Evolutionary conservation across 345 rosid species (phyloP), one percentile per base, ranked within the genome.

Genomic region (Moricandia moricandioides): DNA sequence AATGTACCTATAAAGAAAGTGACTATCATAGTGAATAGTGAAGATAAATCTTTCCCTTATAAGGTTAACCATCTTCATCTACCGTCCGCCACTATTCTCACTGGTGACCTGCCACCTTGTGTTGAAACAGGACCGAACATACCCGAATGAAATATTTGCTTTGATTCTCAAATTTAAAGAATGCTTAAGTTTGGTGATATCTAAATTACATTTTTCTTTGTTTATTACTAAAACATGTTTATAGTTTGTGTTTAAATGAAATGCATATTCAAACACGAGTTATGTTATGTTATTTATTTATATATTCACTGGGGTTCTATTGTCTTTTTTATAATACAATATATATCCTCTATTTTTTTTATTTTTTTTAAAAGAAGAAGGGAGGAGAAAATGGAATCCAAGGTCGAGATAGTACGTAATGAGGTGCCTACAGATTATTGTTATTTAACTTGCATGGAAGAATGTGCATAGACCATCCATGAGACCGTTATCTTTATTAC

Each of bases 381-480:
- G 57, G 43, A 56, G 31, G 16, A 57, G 16, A 59, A 59, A 78
- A 72, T 62, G 77, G 81, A 78, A 78, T 78, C 81, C 81, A 67
- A 78, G 52, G 78, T 18, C 63, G 60, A 70, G 66, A 29, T 78
- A 3, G 52, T 30, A 67, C 52, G 17, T 45, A 45, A 72, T 72
- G 69, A 72, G 64, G 75, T 77, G 75, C 59, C 49, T 60, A 40
- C 12, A 52, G 30, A 72, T 31, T 57, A 67, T 61, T 55, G 66
- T 57, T 55, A 14, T 76, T 45, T 61, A 62, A 69, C 1, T 37
- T 78, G 69, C 73, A 73, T 78, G 52, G 81, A 73, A 73, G 55
- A 60, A 67, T 62, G 81, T 78, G 81, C 81, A 16, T 78, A 72
- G 81, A 67, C 81, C 81, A 61, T 65, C 81, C 39, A 71, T 62